A percentile compares a stretch with the other conserved stretches of the same genome.
phyloP scores from a whole-genome alignment of 805 yeast species.

The Candida xyloterini region DNA sequence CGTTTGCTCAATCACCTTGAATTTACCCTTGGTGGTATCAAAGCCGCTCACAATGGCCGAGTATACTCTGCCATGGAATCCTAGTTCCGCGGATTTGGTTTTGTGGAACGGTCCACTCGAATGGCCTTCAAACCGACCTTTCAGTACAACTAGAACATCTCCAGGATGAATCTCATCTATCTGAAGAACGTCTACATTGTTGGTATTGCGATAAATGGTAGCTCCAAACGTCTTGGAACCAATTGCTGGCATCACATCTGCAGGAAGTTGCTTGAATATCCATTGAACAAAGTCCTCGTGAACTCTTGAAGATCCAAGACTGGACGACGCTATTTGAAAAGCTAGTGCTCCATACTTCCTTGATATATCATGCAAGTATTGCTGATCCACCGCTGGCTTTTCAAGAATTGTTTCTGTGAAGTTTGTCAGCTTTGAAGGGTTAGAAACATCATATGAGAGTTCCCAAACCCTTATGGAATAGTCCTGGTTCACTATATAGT shows the following conservation, averaged over 20 bases:
- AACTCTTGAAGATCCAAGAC: conserved; percentile 34
- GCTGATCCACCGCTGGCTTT: conserved; percentile 45
- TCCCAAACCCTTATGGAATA: conserved; percentile 64
- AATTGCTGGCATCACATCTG: conserved; percentile 39
- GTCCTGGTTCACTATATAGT: conserved; percentile 70
- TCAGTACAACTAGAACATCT: conserved; percentile 73
- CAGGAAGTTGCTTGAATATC: conserved; percentile 38
- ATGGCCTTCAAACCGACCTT: conserved; percentile 71
- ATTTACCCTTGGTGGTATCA: conserved; percentile 69
- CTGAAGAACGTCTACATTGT: conserved; percentile 47
- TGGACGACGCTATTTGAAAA: conserved; percentile 41
- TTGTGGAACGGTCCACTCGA: conserved; percentile 37
- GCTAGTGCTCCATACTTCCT: conserved; percentile 50
- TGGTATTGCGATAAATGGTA: conserved; percentile 58
- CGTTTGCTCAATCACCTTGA: conserved; percentile 62
- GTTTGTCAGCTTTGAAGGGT: conserved; percentile 51
- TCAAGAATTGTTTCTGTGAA: conserved; percentile 31
- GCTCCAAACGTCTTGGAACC: conserved; percentile 73
- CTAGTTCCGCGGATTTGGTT: conserved; percentile 45
- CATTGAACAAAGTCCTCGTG: conserved; percentile 34
- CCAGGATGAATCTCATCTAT: conserved; percentile 73
- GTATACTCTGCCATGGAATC: conserved; percentile 50
- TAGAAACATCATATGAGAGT: conserved; percentile 49
- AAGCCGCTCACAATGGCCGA: conserved; percentile 65
- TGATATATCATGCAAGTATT: conserved; percentile 48